Evolutionary conservation across 2,329 filamentous ascomycete species (phyloP).

Genomic region (Monilinia aucupariae): DNA sequence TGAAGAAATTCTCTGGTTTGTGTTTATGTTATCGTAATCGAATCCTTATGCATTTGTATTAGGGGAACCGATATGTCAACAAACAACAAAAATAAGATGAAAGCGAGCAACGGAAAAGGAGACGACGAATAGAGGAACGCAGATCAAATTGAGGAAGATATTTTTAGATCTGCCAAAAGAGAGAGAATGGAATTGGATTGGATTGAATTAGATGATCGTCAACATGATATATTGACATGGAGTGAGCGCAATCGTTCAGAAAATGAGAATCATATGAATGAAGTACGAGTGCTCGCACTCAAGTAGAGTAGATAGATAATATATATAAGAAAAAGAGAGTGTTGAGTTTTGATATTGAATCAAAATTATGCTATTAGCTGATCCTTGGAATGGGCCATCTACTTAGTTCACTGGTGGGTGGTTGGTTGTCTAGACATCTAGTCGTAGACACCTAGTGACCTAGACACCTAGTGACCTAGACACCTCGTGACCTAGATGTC

Average conservation of each 20-base stretch:
- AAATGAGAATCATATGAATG: not conserved
- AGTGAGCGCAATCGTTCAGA: not conserved
- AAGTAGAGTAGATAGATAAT: too few species aligned
- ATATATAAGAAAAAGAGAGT: not conserved
- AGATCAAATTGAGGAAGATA: not conserved
- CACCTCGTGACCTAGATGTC: too few species aligned
- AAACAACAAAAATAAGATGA: slow-evolving; percentile 12
- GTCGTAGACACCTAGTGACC: too few species aligned
- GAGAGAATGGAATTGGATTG: not conserved
- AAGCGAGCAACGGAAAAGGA: not conserved
- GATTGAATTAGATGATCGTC: too few species aligned
- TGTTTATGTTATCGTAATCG: slow-evolving; percentile 13
- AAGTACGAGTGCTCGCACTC: too few species aligned
- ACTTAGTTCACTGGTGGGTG: not conserved
- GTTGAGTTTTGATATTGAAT: not conserved
- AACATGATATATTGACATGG: too few species aligned
- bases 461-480: too few species aligned
- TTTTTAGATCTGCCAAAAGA: not conserved
- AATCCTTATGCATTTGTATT: not conserved
- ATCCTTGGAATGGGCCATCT: not conserved
- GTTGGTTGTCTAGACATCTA: not conserved
- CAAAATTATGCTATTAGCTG: not conserved
- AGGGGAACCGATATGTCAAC: slow-evolving; percentile 12
- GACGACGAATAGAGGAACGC: not conserved
- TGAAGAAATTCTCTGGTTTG: slow-evolving; percentile 1